Evolutionary conservation across 176 grass and related monocot genomes (phyloP), one percentile per base, ranked within the genome.

Genomic region (Phoenix dactylifera): DNA sequence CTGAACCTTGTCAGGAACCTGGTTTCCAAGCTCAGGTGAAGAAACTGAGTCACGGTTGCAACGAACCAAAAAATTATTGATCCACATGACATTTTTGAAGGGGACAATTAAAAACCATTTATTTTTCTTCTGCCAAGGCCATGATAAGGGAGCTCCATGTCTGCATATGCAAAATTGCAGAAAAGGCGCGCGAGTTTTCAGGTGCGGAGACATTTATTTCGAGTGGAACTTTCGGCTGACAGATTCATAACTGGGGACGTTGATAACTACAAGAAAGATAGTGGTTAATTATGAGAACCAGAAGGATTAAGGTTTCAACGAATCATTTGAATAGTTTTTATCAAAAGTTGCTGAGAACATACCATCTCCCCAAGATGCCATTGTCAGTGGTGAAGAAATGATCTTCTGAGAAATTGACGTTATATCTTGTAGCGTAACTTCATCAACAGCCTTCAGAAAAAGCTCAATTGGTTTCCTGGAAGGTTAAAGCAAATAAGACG

Each of bases 301-400:
- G 10, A 72, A 68, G 51, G 69, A 64, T 26, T 14, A 44, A 44
- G 10, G 10, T 44, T 44, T 44, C 35, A 44, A 44, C 14, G 2
- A 44, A 44, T 14, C 35, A 44, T 44, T 44, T 14, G 35, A 12
- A 44, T 44, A 44, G 9, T 44, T 44, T 44, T 44, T 14, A 44
- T 44, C 7, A 44, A 44, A 44, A 44, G 35, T 14, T 44, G 2
- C 9, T 74, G 30, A 50, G 39, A 73, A 66, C 66, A 49, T 89
- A 95, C 85, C 90, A 7, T 95, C 85, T 0, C 89, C 81, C 79
- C 82, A 95, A 17, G 90, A 95, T 70, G 82, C 79, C 79, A 95
- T 75, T 55, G 90, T 89, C 61, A 86, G 82, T 5, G 89, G 85
- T 24, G 89, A 86, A 56, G 85, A 83, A 22, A 95, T 75, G 3